phyloP scores from a whole-genome alignment of 2,329 filamentous ascomycete species.

The Calonectria honghensis region DNA sequence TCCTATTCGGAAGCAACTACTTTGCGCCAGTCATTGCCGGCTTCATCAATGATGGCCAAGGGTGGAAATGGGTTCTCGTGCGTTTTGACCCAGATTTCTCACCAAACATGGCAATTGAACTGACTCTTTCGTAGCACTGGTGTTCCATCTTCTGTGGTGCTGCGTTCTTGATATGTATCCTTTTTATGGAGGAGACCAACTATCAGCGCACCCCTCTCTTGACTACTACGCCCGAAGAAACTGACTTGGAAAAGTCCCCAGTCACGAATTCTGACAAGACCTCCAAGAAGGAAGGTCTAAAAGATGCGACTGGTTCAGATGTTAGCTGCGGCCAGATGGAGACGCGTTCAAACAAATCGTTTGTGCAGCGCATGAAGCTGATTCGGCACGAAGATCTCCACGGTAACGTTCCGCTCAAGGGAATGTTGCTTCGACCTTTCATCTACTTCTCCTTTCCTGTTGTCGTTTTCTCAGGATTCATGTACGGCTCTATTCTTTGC shows the following conservation, averaged over 20 bases:
- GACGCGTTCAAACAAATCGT: neutral
- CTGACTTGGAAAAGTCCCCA: neutral
- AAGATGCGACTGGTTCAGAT: neutral
- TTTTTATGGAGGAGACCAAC: slow-evolving; percentile 41
- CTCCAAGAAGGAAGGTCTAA: neutral
- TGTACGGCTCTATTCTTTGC: slow-evolving; percentile 34
- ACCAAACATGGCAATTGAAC: neutral
- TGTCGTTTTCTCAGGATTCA: slow-evolving; percentile 33
- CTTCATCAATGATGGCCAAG: slow-evolving; percentile 39
- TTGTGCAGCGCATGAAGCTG: slow-evolving; percentile 28
- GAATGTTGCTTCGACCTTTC: slow-evolving; percentile 31
- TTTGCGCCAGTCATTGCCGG: slow-evolving; percentile 18
- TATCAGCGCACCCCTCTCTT: slow-evolving; percentile 21
- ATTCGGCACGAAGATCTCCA: slow-evolving; percentile 7
- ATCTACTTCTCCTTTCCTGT: slow-evolving; percentile 32
- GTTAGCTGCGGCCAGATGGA: neutral
- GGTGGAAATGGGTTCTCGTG: slow-evolving; percentile 42
- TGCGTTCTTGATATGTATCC: slow-evolving; percentile 28
- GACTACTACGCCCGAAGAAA: slow-evolving; percentile 9
- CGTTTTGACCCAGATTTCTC: neutral
- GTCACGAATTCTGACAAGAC: neutral
- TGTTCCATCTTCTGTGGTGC: slow-evolving; percentile 36
- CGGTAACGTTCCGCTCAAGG: neutral
- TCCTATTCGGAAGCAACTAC: slow-evolving; percentile 2
- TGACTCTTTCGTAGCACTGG: slow-evolving; percentile 28